Base-by-base conservation (phyloP, 768 basidiomycete genomes). In the Tricholoma matsutake region DNA sequence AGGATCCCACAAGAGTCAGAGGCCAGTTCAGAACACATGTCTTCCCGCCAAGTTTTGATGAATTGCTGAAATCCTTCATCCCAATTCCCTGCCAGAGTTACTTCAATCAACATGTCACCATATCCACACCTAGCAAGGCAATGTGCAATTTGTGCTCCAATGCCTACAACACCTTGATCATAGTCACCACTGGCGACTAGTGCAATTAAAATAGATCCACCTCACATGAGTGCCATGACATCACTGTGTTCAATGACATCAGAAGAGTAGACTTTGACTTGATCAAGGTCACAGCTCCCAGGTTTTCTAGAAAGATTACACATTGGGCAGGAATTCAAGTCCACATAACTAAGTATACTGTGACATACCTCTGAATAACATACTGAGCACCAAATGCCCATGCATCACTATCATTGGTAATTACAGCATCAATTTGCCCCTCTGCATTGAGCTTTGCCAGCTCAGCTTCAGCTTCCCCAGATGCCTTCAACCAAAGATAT, bases 131-230 rank as follows among this genome's bases (percentile, higher is more conserved):
- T 76, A 0, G 86, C 86, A 0, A 90, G 79, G 2, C 77, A 85
- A 22, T 79, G 78, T 4, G 87, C 84, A 37, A 81, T 85, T 16
- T 74, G 76, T 4, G 76, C 70, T 2, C 87, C 86, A 62, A 81
- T 84, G 8, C 81, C 76, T 4, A 69, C 64, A 3, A 84, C 69
- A 22, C 83, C 83, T 14, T 72, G 80, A 16, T 83, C 77, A 63
- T 90, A 91, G 67, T 90, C 88, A 2, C 88, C 88, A 0, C 89
- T 88, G 8, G 80, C 78, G 14, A 89, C 73, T 3, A 89, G 75
- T 4, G 81, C 87, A 14, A 88, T 81, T 5, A 88, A 77, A 55
- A 87, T 78, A 47, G 85, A 76, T 7, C 85, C 86, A 41, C 78
- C 73, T 10, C 52, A 49, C 11, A 58, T 62, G 6, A 66, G 45